phyloP scores from a whole-genome alignment of 2,329 filamentous ascomycete species.

The Sporothrix curviconia region DNA sequence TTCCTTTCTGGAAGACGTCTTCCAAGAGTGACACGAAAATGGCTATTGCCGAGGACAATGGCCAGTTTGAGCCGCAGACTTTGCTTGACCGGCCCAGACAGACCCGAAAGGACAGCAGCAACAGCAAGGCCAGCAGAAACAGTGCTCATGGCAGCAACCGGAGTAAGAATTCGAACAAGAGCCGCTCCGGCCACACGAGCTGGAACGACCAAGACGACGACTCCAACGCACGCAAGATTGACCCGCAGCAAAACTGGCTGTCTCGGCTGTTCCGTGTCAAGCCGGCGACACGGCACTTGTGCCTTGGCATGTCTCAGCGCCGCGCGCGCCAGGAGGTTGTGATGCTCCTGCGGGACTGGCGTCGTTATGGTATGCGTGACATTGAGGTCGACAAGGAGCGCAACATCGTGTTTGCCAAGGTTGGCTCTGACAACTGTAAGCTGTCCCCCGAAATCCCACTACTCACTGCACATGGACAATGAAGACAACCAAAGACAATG shows the following conservation, averaged over 20 bases:
- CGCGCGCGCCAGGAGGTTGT: conserved; percentile 71
- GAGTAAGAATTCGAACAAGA: conserved; percentile 10
- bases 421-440: conserved; percentile 74
- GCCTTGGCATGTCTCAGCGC: conserved; percentile 65
- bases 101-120: conserved; percentile 18
- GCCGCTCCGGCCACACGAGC: neutral
- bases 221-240: conserved; percentile 48
- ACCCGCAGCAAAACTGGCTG: conserved; percentile 76
- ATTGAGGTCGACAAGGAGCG: conserved; percentile 71
- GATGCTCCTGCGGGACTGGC: conserved; percentile 71
- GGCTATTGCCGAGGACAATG: conserved; percentile 35
- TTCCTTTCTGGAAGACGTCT: conserved; percentile 49
- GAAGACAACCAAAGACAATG: too few species aligned
- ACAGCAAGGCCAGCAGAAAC: conserved; percentile 5
- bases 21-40: conserved; percentile 36
- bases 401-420: conserved; percentile 72
- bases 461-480: neutral
- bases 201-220: conserved; percentile 28
- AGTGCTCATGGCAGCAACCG: conserved; percentile 11
- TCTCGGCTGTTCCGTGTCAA: conserved; percentile 85
- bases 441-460: conserved; percentile 7
- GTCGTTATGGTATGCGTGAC: conserved; percentile 71
- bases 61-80: neutral
- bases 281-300: conserved; percentile 68
- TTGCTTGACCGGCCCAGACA: conserved; percentile 18